Evolutionary conservation across 345 rosid species (phyloP).

Genomic region (Arabis hirsuta): DNA sequence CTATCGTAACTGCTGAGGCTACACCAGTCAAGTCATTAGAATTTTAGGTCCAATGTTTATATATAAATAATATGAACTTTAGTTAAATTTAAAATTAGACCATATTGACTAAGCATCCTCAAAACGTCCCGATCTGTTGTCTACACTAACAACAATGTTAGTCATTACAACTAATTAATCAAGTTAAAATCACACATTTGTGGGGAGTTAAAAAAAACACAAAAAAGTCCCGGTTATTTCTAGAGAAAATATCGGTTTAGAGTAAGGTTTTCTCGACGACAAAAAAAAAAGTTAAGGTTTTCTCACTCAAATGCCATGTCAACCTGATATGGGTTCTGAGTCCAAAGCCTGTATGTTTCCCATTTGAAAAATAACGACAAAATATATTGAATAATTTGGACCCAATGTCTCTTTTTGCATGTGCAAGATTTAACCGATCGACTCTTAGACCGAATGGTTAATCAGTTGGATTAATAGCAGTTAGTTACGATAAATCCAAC

Average conservation of each 20-base stretch:
- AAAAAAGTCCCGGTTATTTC: slow-evolving; percentile 8
- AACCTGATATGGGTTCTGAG: slow-evolving; percentile 28
- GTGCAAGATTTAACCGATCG: slow-evolving; percentile 26
- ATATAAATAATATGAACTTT: neutral
- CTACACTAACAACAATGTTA: neutral
- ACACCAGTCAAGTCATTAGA: no score
- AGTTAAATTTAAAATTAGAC: neutral
- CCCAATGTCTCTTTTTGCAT: slow-evolving; percentile 34
- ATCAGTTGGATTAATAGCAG: neutral
- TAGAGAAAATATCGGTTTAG: neutral
- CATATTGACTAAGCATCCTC: neutral
- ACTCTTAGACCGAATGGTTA: slow-evolving; percentile 10
- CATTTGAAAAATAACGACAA: slow-evolving; percentile 30
- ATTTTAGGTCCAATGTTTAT: no score
- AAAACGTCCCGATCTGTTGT: slow-evolving; percentile 6
- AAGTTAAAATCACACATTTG: neutral
- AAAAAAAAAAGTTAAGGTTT: neutral
- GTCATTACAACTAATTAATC: neutral
- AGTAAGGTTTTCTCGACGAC: no score
- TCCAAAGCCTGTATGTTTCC: slow-evolving; percentile 15
- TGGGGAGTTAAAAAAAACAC: neutral
- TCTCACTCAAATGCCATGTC: slow-evolving; percentile 27
- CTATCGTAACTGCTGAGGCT: no score
- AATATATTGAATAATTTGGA: slow-evolving; percentile 35
- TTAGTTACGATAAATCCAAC: no score